Percentiles rank a stretch among this genome's conserved stretches.
Conservation (phyloP, 768 basidiomycete species). For the Tylopilus intermedius region DNA sequence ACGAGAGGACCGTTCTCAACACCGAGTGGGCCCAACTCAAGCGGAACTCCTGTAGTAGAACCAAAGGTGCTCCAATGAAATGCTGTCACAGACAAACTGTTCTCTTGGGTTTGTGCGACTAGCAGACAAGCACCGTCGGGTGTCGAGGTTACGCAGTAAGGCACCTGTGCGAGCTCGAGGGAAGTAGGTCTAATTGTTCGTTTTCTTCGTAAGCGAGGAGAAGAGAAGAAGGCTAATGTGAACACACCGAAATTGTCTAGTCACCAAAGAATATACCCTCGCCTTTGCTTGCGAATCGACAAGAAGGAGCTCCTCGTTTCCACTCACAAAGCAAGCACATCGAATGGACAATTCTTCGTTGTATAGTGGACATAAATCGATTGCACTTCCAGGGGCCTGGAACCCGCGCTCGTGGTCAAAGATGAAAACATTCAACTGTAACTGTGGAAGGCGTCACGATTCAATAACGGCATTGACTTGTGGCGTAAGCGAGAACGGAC, state of each 20-base stretch:
- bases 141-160: slow-evolving; percentile 35
- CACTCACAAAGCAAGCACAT: slow-evolving; percentile 41
- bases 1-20: slow-evolving; percentile 16
- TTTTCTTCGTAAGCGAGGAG: background rate
- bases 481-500: too few relatives aligned
- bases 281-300: slow-evolving; percentile 41
- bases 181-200: slow-evolving; percentile 39
- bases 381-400: slow-evolving; percentile 37
- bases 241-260: slow-evolving; percentile 32
- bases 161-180: slow-evolving; percentile 34
- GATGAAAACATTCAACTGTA: slow-evolving; percentile 35
- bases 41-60: slow-evolving; percentile 39
- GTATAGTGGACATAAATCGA: slow-evolving; percentile 45
- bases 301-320: slow-evolving; percentile 49
- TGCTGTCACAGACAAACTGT: slow-evolving; percentile 27
- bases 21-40: slow-evolving; percentile 30
- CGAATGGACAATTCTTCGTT: slow-evolving; percentile 23
- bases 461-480: too few relatives aligned
- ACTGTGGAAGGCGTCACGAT: too few relatives aligned
- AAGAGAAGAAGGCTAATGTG: background rate
- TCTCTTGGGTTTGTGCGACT: slow-evolving; percentile 22
- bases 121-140: slow-evolving; percentile 55
- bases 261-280: slow-evolving; percentile 51
- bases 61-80: slow-evolving; percentile 60
- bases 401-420: slow-evolving; percentile 44